These are phyloP conservation scores for Tulasnella sp. DNA, from an alignment of 768 basidiomycete species.

Conservation along the genomic window DNA sequence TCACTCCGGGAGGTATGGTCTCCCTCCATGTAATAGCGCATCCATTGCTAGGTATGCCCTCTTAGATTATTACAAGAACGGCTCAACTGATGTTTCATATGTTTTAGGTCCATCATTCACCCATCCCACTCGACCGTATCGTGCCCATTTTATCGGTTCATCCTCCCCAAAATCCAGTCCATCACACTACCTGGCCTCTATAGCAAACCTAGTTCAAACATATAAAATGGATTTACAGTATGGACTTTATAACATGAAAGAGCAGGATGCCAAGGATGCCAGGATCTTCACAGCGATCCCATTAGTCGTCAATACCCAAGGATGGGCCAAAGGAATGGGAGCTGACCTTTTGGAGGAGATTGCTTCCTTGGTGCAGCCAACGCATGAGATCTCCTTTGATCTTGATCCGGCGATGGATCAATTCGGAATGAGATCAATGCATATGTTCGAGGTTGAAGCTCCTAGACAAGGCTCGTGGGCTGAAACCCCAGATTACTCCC, in stretches of 20 bases:
- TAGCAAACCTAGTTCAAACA: slow-evolving; percentile 50
- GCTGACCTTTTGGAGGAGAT: slow-evolving; percentile 62
- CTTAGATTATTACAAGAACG: neutral
- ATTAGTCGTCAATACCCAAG: slow-evolving; percentile 89
- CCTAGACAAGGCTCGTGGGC: slow-evolving; percentile 2
- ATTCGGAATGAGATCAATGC: neutral
- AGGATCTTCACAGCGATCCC: slow-evolving; percentile 53
- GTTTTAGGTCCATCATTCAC: slow-evolving; percentile 72
- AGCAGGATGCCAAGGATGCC: slow-evolving; percentile 19
- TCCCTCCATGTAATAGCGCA: slow-evolving; percentile 57
- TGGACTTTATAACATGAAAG: slow-evolving; percentile 22
- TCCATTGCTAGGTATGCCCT: slow-evolving; percentile 52
- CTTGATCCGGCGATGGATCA: slow-evolving; percentile 18
- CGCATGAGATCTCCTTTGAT: slow-evolving; percentile 43
- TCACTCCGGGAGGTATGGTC: slow-evolving; percentile 76
- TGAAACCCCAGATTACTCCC: too few relatives aligned
- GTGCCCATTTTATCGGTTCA: slow-evolving; percentile 72
- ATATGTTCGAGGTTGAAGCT: neutral
- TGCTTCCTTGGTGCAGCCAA: slow-evolving; percentile 49
- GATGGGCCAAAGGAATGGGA: slow-evolving; percentile 91
- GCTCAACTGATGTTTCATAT: neutral
- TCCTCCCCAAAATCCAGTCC: slow-evolving; percentile 68
- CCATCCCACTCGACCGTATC: slow-evolving; percentile 55
- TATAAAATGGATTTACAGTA: slow-evolving; percentile 56
- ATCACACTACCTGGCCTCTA: slow-evolving; percentile 55